Conservation (phyloP, 768 basidiomycete species). For the Naganishia vishniacii region DNA sequence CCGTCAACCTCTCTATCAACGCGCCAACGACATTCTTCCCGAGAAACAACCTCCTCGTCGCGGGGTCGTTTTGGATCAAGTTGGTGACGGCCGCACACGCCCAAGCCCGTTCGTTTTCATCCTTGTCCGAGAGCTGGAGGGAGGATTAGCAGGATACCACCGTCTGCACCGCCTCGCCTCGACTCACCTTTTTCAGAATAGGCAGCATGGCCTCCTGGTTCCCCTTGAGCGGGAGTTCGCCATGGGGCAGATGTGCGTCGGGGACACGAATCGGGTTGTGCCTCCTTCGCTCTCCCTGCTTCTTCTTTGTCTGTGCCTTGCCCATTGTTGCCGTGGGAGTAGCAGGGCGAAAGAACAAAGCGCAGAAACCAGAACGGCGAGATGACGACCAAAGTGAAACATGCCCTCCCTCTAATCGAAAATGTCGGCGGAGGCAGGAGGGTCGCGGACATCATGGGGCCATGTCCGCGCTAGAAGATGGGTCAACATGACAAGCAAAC, state of each 20-base stretch:
- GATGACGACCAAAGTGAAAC: background rate
- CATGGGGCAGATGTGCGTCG: slow-evolving; percentile 80
- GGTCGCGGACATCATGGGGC: background rate
- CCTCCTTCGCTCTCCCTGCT: slow-evolving; percentile 66
- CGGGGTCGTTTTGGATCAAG: slow-evolving; percentile 89
- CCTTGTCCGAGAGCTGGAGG: slow-evolving; percentile 49
- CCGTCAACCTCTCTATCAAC: slow-evolving; percentile 78
- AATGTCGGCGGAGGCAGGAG: too few species aligned
- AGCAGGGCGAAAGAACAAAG: slow-evolving; percentile 29
- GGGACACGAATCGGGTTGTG: slow-evolving; percentile 92
- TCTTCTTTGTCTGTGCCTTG: slow-evolving; percentile 66
- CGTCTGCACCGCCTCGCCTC: background rate
- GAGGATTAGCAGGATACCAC: background rate
- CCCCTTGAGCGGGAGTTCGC: slow-evolving; percentile 56
- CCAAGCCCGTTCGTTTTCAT: slow-evolving; percentile 81
- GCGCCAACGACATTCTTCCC: slow-evolving; percentile 83
- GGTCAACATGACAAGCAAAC: background rate
- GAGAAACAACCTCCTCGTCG: slow-evolving; percentile 79
- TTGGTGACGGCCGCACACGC: slow-evolving; percentile 94
- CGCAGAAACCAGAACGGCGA: background rate
- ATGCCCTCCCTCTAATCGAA: too few species aligned
- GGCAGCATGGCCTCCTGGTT: slow-evolving; percentile 77
- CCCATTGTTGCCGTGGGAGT: slow-evolving; percentile 60
- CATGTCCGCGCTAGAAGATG: too few species aligned
- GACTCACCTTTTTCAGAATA: slow-evolving; percentile 76